Percentiles rank a stretch among this genome's conserved stretches.
Evolutionary conservation across 2,329 filamentous ascomycete genomes (phyloP).

Genomic region (Neofusicoccum laricinum): DNA sequence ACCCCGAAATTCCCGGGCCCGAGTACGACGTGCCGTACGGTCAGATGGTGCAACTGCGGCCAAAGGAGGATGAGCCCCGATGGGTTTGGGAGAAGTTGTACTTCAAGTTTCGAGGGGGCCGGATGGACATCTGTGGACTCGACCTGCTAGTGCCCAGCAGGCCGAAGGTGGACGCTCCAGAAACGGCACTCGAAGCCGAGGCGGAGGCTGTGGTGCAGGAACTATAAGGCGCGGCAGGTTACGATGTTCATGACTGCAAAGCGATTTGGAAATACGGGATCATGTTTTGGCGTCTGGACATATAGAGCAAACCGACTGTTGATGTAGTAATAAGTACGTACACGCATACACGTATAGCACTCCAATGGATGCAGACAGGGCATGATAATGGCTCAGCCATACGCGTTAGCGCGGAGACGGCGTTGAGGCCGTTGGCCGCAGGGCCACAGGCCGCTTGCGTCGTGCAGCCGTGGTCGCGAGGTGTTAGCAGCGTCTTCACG

Average conservation of each 20-base stretch:
- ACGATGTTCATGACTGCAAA: constrained; percentile 5
- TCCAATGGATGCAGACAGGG: not conserved
- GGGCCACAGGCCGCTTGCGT: constrained; percentile 3
- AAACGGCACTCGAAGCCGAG: not conserved
- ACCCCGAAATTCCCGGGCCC: constrained; percentile 49
- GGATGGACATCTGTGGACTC: constrained; percentile 53
- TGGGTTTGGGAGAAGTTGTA: constrained; percentile 51
- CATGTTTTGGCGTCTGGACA: not conserved
- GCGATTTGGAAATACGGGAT: constrained; percentile 5
- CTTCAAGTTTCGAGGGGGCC: constrained; percentile 46
- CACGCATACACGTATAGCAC: not conserved
- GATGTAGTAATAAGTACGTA: not conserved
- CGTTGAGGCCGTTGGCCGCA: not conserved
- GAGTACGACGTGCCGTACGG: constrained; percentile 49
- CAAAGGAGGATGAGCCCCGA: constrained; percentile 45
- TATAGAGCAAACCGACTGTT: not conserved
- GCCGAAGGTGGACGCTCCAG: not conserved
- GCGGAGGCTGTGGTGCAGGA: not conserved
- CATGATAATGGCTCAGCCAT: not conserved
- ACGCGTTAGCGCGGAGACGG: not conserved
- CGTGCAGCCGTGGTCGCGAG: not conserved
- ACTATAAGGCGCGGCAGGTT: not conserved
- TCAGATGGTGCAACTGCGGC: constrained; percentile 39
- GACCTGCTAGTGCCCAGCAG: constrained; percentile 40
- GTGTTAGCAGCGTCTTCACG: not conserved